A percentile compares a stretch with the other conserved stretches of the same genome.
Conservation (phyloP, 345 rosid species). For the Carallia pectinifolia region DNA sequence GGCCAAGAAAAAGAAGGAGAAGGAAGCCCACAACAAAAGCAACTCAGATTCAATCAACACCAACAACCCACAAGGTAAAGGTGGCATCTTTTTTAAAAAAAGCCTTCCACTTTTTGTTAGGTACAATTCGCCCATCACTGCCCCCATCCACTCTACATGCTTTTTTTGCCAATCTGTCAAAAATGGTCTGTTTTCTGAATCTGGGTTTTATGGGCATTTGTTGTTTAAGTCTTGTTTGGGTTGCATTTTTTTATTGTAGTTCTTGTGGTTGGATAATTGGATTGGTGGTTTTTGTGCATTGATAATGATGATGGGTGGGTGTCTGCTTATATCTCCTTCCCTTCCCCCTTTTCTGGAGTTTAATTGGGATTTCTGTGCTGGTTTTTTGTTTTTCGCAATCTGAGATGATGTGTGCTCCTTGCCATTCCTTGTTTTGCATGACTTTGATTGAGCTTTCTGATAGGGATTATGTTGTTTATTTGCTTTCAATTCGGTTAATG, state of each 20-base stretch:
- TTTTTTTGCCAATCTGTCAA: slow-evolving; percentile 37
- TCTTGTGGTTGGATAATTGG: neutral
- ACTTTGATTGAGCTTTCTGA: slow-evolving; percentile 5
- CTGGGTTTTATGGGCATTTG: slow-evolving; percentile 1
- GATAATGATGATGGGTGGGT: slow-evolving; percentile 40
- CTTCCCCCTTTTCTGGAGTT: slow-evolving; percentile 3
- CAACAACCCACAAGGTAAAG: slow-evolving; percentile 43
- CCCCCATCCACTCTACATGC: neutral
- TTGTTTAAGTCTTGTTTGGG: slow-evolving; percentile 15
- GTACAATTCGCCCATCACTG: slow-evolving; percentile 15
- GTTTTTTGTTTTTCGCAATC: neutral
- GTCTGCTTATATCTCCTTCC: slow-evolving; percentile 1
- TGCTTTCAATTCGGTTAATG: neutral
- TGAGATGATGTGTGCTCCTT: neutral
- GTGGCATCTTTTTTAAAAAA: neutral
- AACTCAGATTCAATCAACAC: slow-evolving; percentile 18
- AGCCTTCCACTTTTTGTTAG: neutral
- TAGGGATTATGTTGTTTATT: neutral
- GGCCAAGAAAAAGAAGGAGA: slow-evolving; percentile 80
- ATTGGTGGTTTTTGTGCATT: slow-evolving; percentile 13
- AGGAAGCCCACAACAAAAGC: slow-evolving; percentile 29
- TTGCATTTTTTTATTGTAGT: neutral
- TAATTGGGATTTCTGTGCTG: slow-evolving; percentile 1
- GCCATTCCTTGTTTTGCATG: neutral
- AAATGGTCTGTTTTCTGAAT: slow-evolving; percentile 7